These are phyloP conservation scores for Amphichorda felina DNA, from an alignment of 2,329 filamentous ascomycete species.

Conservation along the genomic window DNA sequence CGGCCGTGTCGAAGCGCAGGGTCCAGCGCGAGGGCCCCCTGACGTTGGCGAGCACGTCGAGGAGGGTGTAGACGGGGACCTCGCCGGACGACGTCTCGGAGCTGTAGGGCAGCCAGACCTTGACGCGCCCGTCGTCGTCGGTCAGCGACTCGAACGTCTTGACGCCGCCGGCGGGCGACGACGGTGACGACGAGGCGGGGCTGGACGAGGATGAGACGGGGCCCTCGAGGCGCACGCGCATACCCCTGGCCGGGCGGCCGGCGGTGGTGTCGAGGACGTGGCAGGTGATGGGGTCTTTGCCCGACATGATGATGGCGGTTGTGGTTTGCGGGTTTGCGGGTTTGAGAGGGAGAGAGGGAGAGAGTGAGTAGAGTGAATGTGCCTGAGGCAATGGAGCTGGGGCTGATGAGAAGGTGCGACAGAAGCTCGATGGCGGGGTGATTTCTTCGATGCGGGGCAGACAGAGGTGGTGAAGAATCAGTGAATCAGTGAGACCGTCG, in stretches of 20 bases:
- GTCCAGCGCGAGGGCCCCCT: slow-evolving; percentile 46
- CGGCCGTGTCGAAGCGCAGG: slow-evolving; percentile 59
- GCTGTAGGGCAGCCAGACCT: slow-evolving; percentile 52
- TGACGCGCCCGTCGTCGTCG: slow-evolving; percentile 65
- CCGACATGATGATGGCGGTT: slow-evolving; percentile 2
- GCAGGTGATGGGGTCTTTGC: slow-evolving; percentile 65
- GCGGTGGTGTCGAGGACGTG: slow-evolving; percentile 76
- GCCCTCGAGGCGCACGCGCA: slow-evolving; percentile 55
- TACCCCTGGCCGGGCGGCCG: slow-evolving; percentile 54
- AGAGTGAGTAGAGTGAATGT: background rate
- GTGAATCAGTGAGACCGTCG: background rate
- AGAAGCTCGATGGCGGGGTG: no score
- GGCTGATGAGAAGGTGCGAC: slow-evolving; percentile 22
- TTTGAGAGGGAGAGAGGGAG: background rate
- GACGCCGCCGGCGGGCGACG: slow-evolving; percentile 16
- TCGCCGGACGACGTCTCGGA: slow-evolving; percentile 37
- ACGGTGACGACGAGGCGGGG: slow-evolving; percentile 11
- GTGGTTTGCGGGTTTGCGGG: background rate
- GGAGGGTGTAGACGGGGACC: slow-evolving; percentile 44
- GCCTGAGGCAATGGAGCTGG: background rate
- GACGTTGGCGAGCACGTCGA: slow-evolving; percentile 38
- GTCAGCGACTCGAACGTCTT: slow-evolving; percentile 54
- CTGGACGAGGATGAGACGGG: slow-evolving; percentile 15
- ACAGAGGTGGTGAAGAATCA: background rate
- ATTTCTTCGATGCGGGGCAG: slow-evolving; percentile 17